Percentiles rank a stretch among this genome's conserved stretches.
These are phyloP conservation scores for Pouteria campechiana DNA, from an alignment of 179 eudicot species.

Conservation along the genomic window DNA sequence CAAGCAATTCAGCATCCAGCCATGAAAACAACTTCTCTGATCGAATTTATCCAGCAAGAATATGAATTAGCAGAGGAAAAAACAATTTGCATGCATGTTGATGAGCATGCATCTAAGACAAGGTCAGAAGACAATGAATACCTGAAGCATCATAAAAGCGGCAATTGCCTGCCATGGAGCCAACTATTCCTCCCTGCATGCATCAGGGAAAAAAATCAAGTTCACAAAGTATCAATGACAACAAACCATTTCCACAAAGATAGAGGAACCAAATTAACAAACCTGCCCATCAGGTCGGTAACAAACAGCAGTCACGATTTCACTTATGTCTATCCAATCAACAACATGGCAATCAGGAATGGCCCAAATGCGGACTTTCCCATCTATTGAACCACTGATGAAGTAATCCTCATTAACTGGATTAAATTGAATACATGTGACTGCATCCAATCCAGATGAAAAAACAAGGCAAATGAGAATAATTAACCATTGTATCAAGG, in stretches of 20 bases:
- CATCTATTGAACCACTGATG: conserved; percentile 94
- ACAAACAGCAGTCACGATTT: conserved; percentile 83
- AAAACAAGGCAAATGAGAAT: no score
- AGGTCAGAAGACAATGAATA: background rate
- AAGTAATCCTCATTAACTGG: conserved; percentile 63
- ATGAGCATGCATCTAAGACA: background rate
- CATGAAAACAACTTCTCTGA: no score
- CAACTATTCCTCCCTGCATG: conserved; percentile 63
- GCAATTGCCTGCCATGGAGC: conserved; percentile 73
- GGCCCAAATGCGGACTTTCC: conserved; percentile 83
- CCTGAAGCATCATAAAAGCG: conserved; percentile 60
- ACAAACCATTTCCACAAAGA: no score
- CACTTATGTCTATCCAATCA: conserved; percentile 80
- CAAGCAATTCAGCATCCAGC: no score
- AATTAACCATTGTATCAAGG: no score
- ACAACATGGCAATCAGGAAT: conserved; percentile 45
- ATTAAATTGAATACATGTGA: conserved; percentile 84
- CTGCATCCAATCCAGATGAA: conserved; percentile 30
- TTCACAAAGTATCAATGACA: no score
- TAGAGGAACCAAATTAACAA: conserved; percentile 3
- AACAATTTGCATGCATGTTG: background rate
- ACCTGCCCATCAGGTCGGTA: conserved; percentile 87
- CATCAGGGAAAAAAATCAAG: conserved; percentile 4
- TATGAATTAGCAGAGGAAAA: background rate
- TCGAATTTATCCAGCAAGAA: background rate